A percentile compares a stretch with the other conserved stretches of the same genome.
Evolutionary conservation across 306 rosid species (phyloP).

Genomic region (Alnus glutinosa): DNA sequence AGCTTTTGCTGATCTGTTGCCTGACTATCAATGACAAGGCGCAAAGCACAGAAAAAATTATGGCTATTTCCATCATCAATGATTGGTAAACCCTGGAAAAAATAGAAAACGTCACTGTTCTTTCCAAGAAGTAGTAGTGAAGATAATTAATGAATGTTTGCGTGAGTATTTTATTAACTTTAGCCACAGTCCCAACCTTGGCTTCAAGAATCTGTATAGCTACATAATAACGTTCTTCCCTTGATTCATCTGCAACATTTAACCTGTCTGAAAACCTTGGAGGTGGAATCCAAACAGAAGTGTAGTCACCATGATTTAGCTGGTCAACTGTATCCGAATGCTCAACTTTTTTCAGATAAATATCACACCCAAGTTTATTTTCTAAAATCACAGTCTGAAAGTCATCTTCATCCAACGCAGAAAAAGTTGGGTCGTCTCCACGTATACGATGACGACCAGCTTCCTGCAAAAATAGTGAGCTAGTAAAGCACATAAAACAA

Average conservation of each 20-base stretch:
- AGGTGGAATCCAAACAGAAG: slow-evolving; percentile 89
- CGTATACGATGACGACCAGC: slow-evolving; percentile 44
- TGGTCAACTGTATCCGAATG: slow-evolving; percentile 53
- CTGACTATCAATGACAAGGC: slow-evolving; percentile 78
- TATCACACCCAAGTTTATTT: slow-evolving; percentile 88
- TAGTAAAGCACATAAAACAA: slow-evolving; percentile 24
- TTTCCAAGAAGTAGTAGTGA: background rate
- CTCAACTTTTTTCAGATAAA: slow-evolving; percentile 70
- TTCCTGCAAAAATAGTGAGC: slow-evolving; percentile 57
- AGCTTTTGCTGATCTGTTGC: slow-evolving; percentile 90
- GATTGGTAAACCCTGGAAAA: slow-evolving; percentile 75
- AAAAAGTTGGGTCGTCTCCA: slow-evolving; percentile 61
- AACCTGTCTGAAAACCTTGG: slow-evolving; percentile 87
- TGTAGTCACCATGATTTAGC: slow-evolving; percentile 58
- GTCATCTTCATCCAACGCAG: slow-evolving; percentile 95
- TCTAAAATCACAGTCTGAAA: slow-evolving; percentile 82
- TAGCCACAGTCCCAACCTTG: slow-evolving; percentile 59
- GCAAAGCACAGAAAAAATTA: slow-evolving; percentile 94
- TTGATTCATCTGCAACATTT: slow-evolving; percentile 74
- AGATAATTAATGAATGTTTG: slow-evolving; percentile 1
- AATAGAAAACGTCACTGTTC: slow-evolving; percentile 20
- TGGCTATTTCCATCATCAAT: slow-evolving; percentile 91
- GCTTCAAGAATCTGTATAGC: slow-evolving; percentile 88
- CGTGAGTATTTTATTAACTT: slow-evolving; percentile 14
- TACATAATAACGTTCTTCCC: slow-evolving; percentile 82